A percentile compares a stretch with the other conserved stretches of the same genome.
Conservation (phyloP, 495 filamentous ascomycete species). For the Pseudoneurospora amorphoporcata region DNA sequence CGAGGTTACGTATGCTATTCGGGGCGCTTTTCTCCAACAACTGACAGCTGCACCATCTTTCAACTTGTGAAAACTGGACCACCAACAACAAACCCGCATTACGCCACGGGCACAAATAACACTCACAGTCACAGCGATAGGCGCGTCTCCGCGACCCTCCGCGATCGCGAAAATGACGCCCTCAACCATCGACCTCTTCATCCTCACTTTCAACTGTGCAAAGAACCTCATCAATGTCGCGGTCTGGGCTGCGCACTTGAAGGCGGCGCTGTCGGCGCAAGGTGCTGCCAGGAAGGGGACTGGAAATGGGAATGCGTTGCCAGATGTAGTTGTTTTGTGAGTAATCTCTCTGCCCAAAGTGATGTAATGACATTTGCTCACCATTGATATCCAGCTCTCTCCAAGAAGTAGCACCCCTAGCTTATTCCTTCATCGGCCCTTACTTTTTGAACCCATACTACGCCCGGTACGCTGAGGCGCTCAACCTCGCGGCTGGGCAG, state of each 20-base stretch:
- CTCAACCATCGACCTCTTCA: conserved; percentile 47
- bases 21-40: background rate
- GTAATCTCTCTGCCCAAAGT: background rate
- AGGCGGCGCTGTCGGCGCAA: conserved; percentile 47
- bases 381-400: conserved; percentile 42
- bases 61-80: too few relatives aligned
- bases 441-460: conserved; percentile 70
- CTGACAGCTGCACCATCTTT: too few relatives aligned
- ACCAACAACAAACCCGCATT: background rate
- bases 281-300: conserved; percentile 15
- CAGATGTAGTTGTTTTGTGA: conserved; percentile 59
- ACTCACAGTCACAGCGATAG: background rate
- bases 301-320: conserved; percentile 36
- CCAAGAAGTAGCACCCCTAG: conserved; percentile 82
- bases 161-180: conserved; percentile 14
- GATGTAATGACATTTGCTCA: background rate
- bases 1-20: background rate
- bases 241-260: conserved; percentile 59
- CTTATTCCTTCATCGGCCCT: conserved; percentile 77
- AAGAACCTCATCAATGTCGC: conserved; percentile 51
- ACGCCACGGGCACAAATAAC: background rate
- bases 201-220: conserved; percentile 88
- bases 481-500: conserved; percentile 51
- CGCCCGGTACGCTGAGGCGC: conserved; percentile 51
- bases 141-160: background rate